These are phyloP conservation scores for Ustilago vetiveriae DNA, from an alignment of 1,284 basidiomycete genomes.

Conservation along the genomic window DNA sequence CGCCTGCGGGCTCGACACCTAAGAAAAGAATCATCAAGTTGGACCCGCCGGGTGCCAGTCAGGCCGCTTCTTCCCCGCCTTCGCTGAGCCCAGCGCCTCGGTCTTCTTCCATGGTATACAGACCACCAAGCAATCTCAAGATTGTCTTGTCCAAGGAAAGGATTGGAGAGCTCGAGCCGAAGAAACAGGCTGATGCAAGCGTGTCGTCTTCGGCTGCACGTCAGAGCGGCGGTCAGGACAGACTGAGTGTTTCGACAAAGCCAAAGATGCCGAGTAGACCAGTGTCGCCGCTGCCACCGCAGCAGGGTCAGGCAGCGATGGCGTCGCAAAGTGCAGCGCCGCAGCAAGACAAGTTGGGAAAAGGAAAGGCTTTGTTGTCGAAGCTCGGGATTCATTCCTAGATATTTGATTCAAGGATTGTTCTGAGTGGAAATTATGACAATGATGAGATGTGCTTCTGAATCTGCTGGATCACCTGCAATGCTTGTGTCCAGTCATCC, in stretches of 20 bases:
- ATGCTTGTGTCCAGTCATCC: conserved; percentile 32
- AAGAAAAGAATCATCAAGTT: conserved; percentile 33
- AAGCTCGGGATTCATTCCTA: conserved; percentile 35
- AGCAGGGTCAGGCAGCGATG: too few relatives aligned
- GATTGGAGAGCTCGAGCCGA: conserved; percentile 44
- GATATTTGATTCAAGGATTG: too few relatives aligned
- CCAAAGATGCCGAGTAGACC: conserved; percentile 15
- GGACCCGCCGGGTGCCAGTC: conserved; percentile 14
- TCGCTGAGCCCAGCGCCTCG: neutral
- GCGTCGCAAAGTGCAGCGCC: neutral
- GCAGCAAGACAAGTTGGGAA: conserved; percentile 24
- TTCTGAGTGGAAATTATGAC: neutral
- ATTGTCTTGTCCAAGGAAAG: conserved; percentile 46
- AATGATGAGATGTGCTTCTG: neutral
- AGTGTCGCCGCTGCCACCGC: conserved; percentile 6
- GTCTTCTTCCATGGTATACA: conserved; percentile 3
- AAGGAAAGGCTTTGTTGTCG: conserved; percentile 35
- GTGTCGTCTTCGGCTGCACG: too few relatives aligned
- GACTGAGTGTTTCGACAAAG: conserved; percentile 8
- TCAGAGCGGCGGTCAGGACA: neutral
- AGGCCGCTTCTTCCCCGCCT: neutral
- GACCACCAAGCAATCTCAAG: conserved; percentile 40
- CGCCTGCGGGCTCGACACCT: conserved; percentile 1
- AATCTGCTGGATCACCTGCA: conserved; percentile 24
- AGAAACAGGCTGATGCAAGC: conserved; percentile 7